Conservation (phyloP, 345 rosid genomes). For the Citropsis articulata region DNA sequence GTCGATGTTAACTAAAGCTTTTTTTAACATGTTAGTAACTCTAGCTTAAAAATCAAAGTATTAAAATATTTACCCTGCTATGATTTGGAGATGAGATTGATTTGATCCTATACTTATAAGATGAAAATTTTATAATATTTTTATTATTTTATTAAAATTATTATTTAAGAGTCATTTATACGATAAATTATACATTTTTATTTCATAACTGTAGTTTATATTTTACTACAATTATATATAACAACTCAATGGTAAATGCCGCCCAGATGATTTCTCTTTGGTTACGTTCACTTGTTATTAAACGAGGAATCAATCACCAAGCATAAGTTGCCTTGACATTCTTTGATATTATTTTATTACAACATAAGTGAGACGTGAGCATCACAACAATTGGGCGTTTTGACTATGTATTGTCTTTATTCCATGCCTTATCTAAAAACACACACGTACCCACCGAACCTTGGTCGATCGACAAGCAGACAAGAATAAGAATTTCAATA, state of each 20-base stretch:
- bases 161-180: too few species aligned
- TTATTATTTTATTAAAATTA: too few species aligned
- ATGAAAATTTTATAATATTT: too few species aligned
- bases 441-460: background rate
- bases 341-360: background rate
- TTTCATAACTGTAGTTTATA: too few species aligned
- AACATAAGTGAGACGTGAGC: background rate
- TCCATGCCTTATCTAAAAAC: background rate
- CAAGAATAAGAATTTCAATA: background rate
- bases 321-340: background rate
- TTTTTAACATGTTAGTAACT: too few species aligned
- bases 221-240: too few species aligned
- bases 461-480: background rate
- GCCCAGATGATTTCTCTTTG: background rate
- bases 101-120: rapidly evolving
- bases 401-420: background rate
- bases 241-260: too few species aligned
- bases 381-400: too few species aligned
- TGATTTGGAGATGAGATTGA: rapidly evolving
- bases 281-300: background rate
- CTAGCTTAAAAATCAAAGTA: rapidly evolving
- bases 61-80: rapidly evolving
- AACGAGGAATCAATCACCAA: conserved; percentile 14
- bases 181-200: too few species aligned
- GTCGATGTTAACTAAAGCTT: rapidly evolving